Evolutionary conservation across 768 basidiomycete genomes (phyloP), one percentile per base, ranked within the genome.

Genomic region (Cystofilobasidium ferigula): DNA sequence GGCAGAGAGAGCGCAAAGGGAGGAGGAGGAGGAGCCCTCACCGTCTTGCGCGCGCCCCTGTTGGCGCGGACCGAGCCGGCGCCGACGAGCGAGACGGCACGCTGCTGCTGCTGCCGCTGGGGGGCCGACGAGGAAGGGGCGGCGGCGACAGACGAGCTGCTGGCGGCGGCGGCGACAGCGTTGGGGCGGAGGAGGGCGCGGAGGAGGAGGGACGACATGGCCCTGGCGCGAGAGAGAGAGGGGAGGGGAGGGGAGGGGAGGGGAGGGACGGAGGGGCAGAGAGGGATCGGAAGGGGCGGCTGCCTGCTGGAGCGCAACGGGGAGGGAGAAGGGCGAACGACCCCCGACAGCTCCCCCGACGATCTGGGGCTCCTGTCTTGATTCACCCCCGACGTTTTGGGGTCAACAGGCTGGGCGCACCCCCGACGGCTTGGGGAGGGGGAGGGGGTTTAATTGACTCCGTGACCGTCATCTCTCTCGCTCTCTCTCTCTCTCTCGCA

Each of bases 131-230:
- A 32, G 7, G 61, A 26, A 16, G 45, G 24, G 14, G 42, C 28
- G 47, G 30, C 43, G 14, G 32, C 32, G 62, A 20, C 7, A 1
- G 35, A 24, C 3, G 35, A 34, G 47, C 34, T 18, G 34, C 24
- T 32, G 12, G 24, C 28, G 36, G 34, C 18, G 62, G 13, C 51
- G 51, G 8, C 2, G 14, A 12, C 22, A n/a, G 5, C 4, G 45
- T 22, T n/a, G 61, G 34, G 4, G 47, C 14, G 34, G 61, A 51
- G 47, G n/a, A 62, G 62, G 26, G 62, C 13, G 24, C 28, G 32
- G 12, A 62, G 45, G 47, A 62, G 62, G 16, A 45, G n/a, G n/a
- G n/a, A 62, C 16, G 53, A 20, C 38, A 60, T 60, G 36, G 58
- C 8, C 5, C 8, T 3, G 24, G 58, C n/a, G 58, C 3, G 34